Percentiles rank a stretch among this genome's conserved stretches.
phyloP scores from a whole-genome alignment of 2,329 filamentous ascomycete species.

The Cercospora berteroae region DNA sequence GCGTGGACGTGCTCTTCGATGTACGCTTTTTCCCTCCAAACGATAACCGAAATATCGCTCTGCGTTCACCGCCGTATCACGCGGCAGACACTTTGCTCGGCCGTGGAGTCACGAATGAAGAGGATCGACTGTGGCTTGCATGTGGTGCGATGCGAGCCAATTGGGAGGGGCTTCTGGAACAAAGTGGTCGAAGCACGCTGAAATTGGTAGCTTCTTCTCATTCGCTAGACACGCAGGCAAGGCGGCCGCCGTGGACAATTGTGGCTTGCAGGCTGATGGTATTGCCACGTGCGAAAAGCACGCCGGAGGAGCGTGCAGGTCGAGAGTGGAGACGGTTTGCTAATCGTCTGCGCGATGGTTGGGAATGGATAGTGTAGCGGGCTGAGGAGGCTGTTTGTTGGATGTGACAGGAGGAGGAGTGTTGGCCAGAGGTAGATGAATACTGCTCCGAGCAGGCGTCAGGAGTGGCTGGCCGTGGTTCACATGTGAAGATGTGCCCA shows the following conservation, averaged over 20 bases:
- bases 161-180: slow-evolving; percentile 1
- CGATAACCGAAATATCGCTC: neutral
- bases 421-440: neutral
- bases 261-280: slow-evolving; percentile 7
- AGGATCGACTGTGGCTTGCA: slow-evolving; percentile 6
- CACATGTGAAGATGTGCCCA: neutral
- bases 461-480: neutral
- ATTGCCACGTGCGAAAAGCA: slow-evolving; percentile 4
- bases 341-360: neutral
- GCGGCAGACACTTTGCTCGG: neutral
- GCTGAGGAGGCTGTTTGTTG: slow-evolving; percentile 1
- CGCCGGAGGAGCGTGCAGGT: neutral
- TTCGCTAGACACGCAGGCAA: neutral
- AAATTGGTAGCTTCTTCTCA: slow-evolving; percentile 1
- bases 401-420: neutral
- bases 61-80: neutral
- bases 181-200: neutral
- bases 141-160: neutral
- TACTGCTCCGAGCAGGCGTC: neutral
- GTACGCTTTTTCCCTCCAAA: neutral
- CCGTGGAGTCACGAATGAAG: neutral
- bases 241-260: neutral
- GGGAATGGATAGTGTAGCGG: neutral
- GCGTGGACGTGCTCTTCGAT: neutral
- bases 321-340: neutral